Base-by-base conservation (phyloP, 495 filamentous ascomycete genomes). In the Aspergillus steynii region DNA sequence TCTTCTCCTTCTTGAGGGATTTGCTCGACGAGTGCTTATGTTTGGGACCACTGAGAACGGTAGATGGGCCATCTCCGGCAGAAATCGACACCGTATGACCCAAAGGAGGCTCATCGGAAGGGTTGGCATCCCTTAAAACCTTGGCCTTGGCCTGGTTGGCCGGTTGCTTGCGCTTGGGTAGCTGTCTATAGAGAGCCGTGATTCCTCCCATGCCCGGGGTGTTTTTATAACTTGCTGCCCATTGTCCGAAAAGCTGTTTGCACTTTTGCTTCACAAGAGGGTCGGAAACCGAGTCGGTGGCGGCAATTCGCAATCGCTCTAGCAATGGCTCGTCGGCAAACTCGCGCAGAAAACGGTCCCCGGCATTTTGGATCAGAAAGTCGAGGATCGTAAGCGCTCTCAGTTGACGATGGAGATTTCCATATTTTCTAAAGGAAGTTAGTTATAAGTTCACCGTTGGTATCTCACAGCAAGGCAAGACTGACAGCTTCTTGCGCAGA, bases 291-390 rank as follows among this genome's bases (percentile, higher is more conserved):
- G 90, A 80, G 47, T 96, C 93, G 25, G 90, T 95, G 12, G 88
- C 90, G 50, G 92, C 88, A 50, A 98, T 88, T 26, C 96, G 88
- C 29, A 99, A 80, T 50, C 96, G 89, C 72, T 99, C 96, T 20
- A 99, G 84, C 28, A 98, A 79, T n/a, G 92, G 88, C 63, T 97
- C 94, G 63, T 98, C 94, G 27, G 88, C 90, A 71, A 98, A 97
- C 37, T 73, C 76, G 15, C 91, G 85, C 75, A 97, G 88, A 71
- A 99, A 98, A 32, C 90, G 86, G 12, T 89, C 83, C 3, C 93
- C 94, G 20, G 92, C 92, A 77, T 98, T 99, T 68, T 97, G 91
- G 32, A 99, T 96, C 28, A 98, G 80, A 50, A 90, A 93, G 72
- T 99, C 95, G 4, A 99, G 86, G 31, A 99, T 89, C 9, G 88